Base-by-base conservation (phyloP, 176 grass and related monocot genomes). In the Melocanna baccifera region DNA sequence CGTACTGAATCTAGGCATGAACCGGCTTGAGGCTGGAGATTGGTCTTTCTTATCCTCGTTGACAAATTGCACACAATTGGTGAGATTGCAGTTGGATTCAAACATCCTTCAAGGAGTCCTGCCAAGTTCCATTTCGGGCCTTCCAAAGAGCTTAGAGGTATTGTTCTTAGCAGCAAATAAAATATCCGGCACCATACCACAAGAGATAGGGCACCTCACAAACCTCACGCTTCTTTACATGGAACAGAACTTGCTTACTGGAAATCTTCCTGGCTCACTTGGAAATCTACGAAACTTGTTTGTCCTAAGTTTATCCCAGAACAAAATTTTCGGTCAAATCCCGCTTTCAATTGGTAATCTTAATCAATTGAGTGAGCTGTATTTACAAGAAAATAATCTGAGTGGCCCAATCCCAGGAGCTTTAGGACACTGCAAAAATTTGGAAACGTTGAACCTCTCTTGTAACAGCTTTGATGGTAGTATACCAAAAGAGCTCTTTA, bases 21-120 rank as follows among this genome's bases (percentile, higher is more conserved):
- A 91, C 28, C 72, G 47, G 13, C 89, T 91, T 0, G 76, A 91
- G 81, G 77, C 89, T 2, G 65, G 86, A 13, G 86, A 91, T 46
- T 91, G 86, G 89, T 70, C 57, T 50, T 91, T 88, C 81, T 6
- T 91, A 0, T 51, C 59, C 65, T 75, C 90, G 4, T 39, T 89
- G 20, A 8, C 29, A 9, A 92, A 76, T 28, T 89, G 87, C 32
- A 79, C 37, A 4, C 18, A 66, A 4, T 55, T 92, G 43, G 39
- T 34, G 10, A 8, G 0, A 45, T 45, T 45, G 9, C 0, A 0
- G 2, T 12, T 45, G 10, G 42, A 45, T 45, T 3, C 0, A 6
- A 92, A 88, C 19, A 62, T 50, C n/a, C 37, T 92, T 4, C 12
- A 53, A 46, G 90, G 90, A 13, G 6, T 1, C 2, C 9, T 92